A percentile compares a stretch with the other conserved stretches of the same genome.
Evolutionary conservation across 192 early-diverging fungal genomes (phyloP).

Genomic region (Mortierella antarctica): DNA sequence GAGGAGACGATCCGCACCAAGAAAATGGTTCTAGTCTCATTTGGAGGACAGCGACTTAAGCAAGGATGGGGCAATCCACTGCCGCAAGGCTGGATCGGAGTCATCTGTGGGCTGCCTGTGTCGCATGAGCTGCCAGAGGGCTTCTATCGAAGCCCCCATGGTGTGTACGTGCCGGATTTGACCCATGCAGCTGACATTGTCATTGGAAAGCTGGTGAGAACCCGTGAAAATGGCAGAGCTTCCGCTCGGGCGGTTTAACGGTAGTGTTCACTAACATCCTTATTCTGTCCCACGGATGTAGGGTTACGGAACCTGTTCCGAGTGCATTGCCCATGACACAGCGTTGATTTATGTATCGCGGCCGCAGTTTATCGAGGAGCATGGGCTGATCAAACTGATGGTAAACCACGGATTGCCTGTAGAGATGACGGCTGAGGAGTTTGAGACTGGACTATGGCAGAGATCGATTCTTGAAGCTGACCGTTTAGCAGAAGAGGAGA

Average conservation of each 20-base stretch:
- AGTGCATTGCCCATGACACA: constrained; percentile 66
- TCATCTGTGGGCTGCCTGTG: constrained; percentile 65
- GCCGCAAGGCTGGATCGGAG: constrained; percentile 65
- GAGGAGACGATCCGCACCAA: constrained; percentile 57
- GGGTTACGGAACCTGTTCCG: constrained; percentile 73
- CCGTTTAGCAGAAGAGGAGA: constrained; percentile 31
- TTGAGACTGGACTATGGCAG: constrained; percentile 67
- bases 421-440: constrained; percentile 63
- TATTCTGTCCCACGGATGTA: background rate
- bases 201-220: constrained; percentile 69
- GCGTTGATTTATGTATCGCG: constrained; percentile 70
- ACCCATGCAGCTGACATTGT: constrained; percentile 70
- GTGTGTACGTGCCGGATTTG: constrained; percentile 71
- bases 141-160: constrained; percentile 63
- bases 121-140: constrained; percentile 55
- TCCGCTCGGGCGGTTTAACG: too few species aligned
- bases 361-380: constrained; percentile 71
- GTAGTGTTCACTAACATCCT: too few species aligned
- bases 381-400: constrained; percentile 66
- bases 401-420: constrained; percentile 63
- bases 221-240: constrained; percentile 26
- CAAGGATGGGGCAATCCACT: constrained; percentile 58
- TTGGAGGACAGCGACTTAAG: constrained; percentile 64
- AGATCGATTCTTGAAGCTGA: constrained; percentile 58
- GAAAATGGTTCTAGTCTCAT: constrained; percentile 62